These are phyloP conservation scores for Crepidotus variabilis DNA, from an alignment of 768 basidiomycete species.

Conservation along the genomic window DNA sequence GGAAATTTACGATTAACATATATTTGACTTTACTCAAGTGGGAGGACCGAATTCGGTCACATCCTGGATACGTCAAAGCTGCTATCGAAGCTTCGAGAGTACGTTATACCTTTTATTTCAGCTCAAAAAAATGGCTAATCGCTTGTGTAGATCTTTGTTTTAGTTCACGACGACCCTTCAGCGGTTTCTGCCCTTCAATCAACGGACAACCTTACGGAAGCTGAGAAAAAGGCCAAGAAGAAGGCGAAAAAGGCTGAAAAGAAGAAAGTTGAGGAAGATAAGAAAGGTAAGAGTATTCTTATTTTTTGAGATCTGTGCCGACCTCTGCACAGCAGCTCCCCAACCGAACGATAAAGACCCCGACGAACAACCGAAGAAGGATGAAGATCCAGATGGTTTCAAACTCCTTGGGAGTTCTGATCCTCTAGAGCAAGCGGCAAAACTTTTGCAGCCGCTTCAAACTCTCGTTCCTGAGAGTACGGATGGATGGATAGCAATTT, in stretches of 20 bases:
- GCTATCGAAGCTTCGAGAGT: conserved; percentile 72
- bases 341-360: conserved; percentile 64
- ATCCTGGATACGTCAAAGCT: conserved; percentile 72
- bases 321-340: conserved; percentile 23
- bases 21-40: conserved; percentile 78
- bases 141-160: conserved; percentile 62
- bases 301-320: background rate
- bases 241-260: conserved; percentile 77
- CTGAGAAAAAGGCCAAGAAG: conserved; percentile 80
- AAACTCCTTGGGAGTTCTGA: conserved; percentile 62
- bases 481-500: conserved; percentile 70
- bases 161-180: conserved; percentile 67
- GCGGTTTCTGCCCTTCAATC: conserved; percentile 41
- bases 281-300: conserved; percentile 52
- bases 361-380: conserved; percentile 50
- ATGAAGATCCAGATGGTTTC: conserved; percentile 82
- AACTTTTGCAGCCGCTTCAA: conserved; percentile 62
- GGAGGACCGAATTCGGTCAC: conserved; percentile 77
- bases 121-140: conserved; percentile 6
- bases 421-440: conserved; percentile 72
- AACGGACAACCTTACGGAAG: conserved; percentile 45
- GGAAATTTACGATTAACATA: conserved; percentile 83
- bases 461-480: conserved; percentile 48
- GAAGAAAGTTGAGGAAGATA: conserved; percentile 66
- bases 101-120: conserved; percentile 2